phyloP scores from a whole-genome alignment of 2,329 filamentous ascomycete species.

The Emmonsiellopsis sp. region DNA sequence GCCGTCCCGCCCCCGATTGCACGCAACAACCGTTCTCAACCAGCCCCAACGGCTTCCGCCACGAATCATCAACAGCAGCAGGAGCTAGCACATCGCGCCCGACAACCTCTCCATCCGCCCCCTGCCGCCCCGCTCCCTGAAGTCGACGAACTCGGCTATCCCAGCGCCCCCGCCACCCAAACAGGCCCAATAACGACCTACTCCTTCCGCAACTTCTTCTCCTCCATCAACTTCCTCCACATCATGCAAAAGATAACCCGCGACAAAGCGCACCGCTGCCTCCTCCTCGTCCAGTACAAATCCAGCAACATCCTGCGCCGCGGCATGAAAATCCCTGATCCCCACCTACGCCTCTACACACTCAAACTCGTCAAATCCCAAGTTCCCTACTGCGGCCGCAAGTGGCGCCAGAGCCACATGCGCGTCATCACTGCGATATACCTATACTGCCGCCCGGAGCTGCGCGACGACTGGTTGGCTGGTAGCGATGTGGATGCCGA shows the following conservation, averaged over 20 bases:
- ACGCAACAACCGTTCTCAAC: conserved; percentile 44
- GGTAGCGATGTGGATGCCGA: conserved; percentile 88
- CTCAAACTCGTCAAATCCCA: conserved; percentile 98
- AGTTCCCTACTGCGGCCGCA: conserved; percentile 93
- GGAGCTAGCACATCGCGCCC: neutral
- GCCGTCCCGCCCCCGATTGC: conserved; percentile 75
- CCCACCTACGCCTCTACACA: conserved; percentile 79
- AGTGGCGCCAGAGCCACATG: conserved; percentile 98
- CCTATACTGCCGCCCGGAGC: conserved; percentile 81
- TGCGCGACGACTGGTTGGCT: conserved; percentile 87
- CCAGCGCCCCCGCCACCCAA: conserved; percentile 51
- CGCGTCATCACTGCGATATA: conserved; percentile 96
- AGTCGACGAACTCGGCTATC: conserved; percentile 82
- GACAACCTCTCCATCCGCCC: conserved; percentile 7
- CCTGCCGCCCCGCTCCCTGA: conserved; percentile 29
- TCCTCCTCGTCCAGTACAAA: conserved; percentile 92
- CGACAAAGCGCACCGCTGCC: conserved; percentile 85
- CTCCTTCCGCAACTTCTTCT: conserved; percentile 91
- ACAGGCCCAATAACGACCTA: conserved; percentile 61
- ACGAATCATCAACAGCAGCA: conserved; percentile 4
- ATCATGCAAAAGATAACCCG: conserved; percentile 98
- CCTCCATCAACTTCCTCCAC: conserved; percentile 86
- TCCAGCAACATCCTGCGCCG: conserved; percentile 86
- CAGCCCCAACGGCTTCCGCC: conserved; percentile 19
- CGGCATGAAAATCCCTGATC: conserved; percentile 81